Base-by-base conservation (phyloP, 1,284 basidiomycete species). In the Grifola frondosa region DNA sequence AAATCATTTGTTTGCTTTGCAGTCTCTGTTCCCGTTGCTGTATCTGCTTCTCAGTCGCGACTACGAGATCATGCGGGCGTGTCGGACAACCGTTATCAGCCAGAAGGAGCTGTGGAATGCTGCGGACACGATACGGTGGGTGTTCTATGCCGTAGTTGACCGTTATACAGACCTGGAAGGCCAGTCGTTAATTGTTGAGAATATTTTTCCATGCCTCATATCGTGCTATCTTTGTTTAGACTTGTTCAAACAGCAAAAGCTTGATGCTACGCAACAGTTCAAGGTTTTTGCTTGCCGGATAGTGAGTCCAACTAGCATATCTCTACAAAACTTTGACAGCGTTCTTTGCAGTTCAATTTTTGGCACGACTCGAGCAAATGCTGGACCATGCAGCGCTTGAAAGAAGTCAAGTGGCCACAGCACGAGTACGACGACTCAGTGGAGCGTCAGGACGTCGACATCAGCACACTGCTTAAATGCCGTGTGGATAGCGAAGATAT, bases 211-310 rank as follows among this genome's bases (percentile, higher is more conserved):
- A 24, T 36, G 4, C 9, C 20, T 23, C 6, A n/a, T 15, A 11
- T 17, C 19, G 6, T 21, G 22, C 5, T 17, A 23, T 63, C 50
- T n/a, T 10, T 32, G 22, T 8, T 26, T 15, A 71, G 73, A 64
- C 3, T 59, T 70, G 3, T 69, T 69, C 51, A 28, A 48, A 16
- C 53, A 63, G 17, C 60, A 66, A 21, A 60, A 59, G 28, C 40
- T 64, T 1, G 57, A 65, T 29, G 33, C 48, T 0, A 40, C 30
- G 15, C 43, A 44, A 5, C 57, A 62, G 21, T 55, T 66, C 29
- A 49, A 53, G 16, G 49, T 41, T 3, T 54, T 57, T 25, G 54
- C 59, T 3, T 52, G 48, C 40, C 60, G 63, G 4, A 29, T 65
- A 41, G 64, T 64, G 29, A 24, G 59, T 48, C 6, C 15, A 0